Evolutionary conservation across 768 basidiomycete species (phyloP).

Genomic region (Tricholoma hemisulphureum): DNA sequence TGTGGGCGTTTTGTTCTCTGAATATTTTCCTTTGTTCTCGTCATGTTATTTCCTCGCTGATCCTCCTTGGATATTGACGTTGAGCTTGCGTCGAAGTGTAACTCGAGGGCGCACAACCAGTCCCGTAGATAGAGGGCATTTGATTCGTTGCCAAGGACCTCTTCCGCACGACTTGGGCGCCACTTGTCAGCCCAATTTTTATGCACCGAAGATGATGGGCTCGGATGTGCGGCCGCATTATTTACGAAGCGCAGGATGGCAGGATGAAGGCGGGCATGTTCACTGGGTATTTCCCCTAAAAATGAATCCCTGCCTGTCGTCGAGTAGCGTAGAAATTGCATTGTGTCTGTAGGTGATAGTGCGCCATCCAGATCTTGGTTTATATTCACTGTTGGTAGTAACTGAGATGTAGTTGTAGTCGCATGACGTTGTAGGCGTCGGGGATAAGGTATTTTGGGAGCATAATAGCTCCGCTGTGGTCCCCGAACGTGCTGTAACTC

Average conservation of each 20-base stretch:
- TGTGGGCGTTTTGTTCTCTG: slow-evolving; percentile 57
- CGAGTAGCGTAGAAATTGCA: background rate
- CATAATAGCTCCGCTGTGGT: slow-evolving; percentile 41
- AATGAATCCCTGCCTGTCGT: slow-evolving; percentile 11
- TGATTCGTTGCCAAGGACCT: slow-evolving; percentile 77
- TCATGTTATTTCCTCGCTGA: slow-evolving; percentile 20
- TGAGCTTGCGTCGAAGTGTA: slow-evolving; percentile 43
- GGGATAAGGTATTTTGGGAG: slow-evolving; percentile 7
- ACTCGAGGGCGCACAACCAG: slow-evolving; percentile 72
- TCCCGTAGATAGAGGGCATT: slow-evolving; percentile 70
- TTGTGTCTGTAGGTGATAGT: background rate
- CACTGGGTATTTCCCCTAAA: slow-evolving; percentile 28
- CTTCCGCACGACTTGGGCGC: slow-evolving; percentile 67
- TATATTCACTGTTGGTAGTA: background rate
- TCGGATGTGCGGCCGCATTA: background rate
- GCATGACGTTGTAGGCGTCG: slow-evolving; percentile 1
- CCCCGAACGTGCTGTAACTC: slow-evolving; percentile 63
- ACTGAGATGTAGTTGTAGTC: background rate
- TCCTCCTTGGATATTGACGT: slow-evolving; percentile 5
- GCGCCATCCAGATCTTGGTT: background rate
- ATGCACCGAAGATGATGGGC: slow-evolving; percentile 24
- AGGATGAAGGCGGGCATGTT: slow-evolving; percentile 44
- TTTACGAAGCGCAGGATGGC: slow-evolving; percentile 43
- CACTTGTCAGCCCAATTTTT: slow-evolving; percentile 74
- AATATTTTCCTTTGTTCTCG: slow-evolving; percentile 22